phyloP scores from a whole-genome alignment of 805 yeast genomes.

The Wickerhamomyces queroliae region DNA sequence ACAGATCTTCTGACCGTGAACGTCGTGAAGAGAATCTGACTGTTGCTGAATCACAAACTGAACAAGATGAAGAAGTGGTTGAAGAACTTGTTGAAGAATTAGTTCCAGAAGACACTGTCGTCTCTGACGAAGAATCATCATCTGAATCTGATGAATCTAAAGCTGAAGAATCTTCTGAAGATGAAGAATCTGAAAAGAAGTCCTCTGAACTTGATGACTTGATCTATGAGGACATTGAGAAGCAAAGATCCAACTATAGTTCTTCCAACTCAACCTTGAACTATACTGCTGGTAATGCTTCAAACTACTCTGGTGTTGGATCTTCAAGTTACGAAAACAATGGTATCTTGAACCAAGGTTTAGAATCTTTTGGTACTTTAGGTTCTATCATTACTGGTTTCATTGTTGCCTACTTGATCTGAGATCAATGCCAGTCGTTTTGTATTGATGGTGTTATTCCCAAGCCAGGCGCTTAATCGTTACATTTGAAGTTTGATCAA shows the following conservation, averaged over 20 bases:
- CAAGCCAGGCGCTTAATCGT: no score
- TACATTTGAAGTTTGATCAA: no score
- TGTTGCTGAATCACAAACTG: not conserved
- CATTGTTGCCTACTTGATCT: not conserved
- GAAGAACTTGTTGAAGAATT: slow-evolving; percentile 2
- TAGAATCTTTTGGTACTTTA: slow-evolving; percentile 3
- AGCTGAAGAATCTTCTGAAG: slow-evolving; percentile 4
- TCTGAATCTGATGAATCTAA: slow-evolving; percentile 5
- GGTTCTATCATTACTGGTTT: not conserved
- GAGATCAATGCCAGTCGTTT: not conserved
- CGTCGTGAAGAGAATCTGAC: slow-evolving; percentile 1
- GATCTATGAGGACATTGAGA: slow-evolving; percentile 8
- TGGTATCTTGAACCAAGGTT: slow-evolving; percentile 3
- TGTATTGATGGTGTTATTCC: not conserved
- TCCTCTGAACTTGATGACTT: slow-evolving; percentile 1
- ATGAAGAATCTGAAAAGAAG: slow-evolving; percentile 3
- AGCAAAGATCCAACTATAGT: not conserved
- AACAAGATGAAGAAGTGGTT: slow-evolving; percentile 4
- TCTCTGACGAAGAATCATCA: slow-evolving; percentile 7
- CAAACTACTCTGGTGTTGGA: not conserved
- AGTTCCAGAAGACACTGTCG: slow-evolving; percentile 5
- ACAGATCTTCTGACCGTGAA: not conserved
- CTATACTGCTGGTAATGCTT: not conserved
- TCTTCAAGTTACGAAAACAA: not conserved
- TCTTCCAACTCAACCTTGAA: not conserved